These are phyloP conservation scores for Rhododendron simsii DNA, from an alignment of 148 eudicot species.

Conservation along the genomic window DNA sequence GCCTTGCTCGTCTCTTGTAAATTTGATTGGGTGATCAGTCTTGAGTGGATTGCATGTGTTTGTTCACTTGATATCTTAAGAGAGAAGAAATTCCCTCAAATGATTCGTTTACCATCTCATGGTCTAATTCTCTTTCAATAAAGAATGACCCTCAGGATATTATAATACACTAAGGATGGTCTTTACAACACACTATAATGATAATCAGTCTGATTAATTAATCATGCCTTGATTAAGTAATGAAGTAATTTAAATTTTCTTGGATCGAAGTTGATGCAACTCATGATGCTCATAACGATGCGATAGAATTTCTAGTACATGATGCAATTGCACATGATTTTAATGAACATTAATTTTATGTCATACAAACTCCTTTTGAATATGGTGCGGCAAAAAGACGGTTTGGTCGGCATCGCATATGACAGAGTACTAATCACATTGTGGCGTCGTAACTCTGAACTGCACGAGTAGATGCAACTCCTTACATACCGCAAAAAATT, in stretches of 20 bases:
- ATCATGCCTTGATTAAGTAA: background rate
- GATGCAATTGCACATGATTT: background rate
- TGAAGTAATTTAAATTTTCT: background rate
- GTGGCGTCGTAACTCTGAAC: background rate
- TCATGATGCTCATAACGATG: background rate
- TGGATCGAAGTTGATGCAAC: background rate
- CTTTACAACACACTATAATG: background rate
- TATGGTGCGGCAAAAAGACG: background rate
- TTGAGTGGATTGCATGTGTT: background rate
- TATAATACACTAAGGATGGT: background rate
- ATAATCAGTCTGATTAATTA: background rate
- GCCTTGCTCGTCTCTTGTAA: background rate
- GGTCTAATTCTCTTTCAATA: background rate
- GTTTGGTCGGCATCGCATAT: background rate
- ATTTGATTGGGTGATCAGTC: background rate
- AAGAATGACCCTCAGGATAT: background rate
- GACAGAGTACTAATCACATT: background rate
- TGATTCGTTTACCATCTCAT: background rate
- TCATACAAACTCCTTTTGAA: background rate
- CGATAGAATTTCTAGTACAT: background rate
- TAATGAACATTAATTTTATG: no score
- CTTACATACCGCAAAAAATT: background rate
- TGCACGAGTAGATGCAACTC: background rate
- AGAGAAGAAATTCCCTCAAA: background rate
- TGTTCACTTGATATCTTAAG: background rate